Percentiles rank a stretch among this genome's conserved stretches.
Evolutionary conservation across 1,284 basidiomycete species (phyloP).

Genomic region (Leccinum pachyderme): DNA sequence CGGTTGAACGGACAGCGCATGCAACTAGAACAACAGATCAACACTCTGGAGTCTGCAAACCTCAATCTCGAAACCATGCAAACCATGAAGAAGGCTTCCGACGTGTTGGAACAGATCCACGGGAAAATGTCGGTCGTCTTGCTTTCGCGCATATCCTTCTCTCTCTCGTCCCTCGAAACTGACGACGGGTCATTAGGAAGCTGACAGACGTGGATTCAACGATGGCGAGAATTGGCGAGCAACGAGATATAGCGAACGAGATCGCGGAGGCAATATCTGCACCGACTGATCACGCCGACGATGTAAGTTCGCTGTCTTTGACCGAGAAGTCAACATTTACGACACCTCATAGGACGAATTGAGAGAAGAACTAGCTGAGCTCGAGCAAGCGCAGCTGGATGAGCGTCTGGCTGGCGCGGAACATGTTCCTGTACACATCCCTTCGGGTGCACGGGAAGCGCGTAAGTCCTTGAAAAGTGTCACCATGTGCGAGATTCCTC

Average conservation of each 20-base stretch:
- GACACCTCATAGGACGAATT: slow-evolving; percentile 68
- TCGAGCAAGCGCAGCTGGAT: slow-evolving; percentile 93
- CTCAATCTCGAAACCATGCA: slow-evolving; percentile 98
- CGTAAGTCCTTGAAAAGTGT: slow-evolving; percentile 43
- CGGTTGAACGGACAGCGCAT: slow-evolving; percentile 83
- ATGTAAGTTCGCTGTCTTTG: slow-evolving; percentile 49
- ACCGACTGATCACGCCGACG: slow-evolving; percentile 71
- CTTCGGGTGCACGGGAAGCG: slow-evolving; percentile 59
- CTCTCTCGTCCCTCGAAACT: background rate
- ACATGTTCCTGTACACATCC: slow-evolving; percentile 86
- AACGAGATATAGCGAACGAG: slow-evolving; percentile 93
- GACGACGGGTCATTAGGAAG: slow-evolving; percentile 49
- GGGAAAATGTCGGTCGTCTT: slow-evolving; percentile 73
- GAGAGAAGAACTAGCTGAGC: slow-evolving; percentile 79
- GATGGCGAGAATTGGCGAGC: slow-evolving; percentile 90
- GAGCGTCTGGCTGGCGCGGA: slow-evolving; percentile 87
- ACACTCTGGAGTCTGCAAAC: slow-evolving; percentile 97
- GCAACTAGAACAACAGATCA: slow-evolving; percentile 96
- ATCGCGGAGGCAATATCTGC: slow-evolving; percentile 93
- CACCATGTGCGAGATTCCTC: slow-evolving; percentile 2
- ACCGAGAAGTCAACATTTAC: slow-evolving; percentile 5
- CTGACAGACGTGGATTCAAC: slow-evolving; percentile 91
- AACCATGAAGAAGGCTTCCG: slow-evolving; percentile 96
- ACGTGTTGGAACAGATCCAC: slow-evolving; percentile 91
- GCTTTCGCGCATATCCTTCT: background rate